Base-by-base conservation (phyloP, 257 asterid species). In the Petunia axillaris region DNA sequence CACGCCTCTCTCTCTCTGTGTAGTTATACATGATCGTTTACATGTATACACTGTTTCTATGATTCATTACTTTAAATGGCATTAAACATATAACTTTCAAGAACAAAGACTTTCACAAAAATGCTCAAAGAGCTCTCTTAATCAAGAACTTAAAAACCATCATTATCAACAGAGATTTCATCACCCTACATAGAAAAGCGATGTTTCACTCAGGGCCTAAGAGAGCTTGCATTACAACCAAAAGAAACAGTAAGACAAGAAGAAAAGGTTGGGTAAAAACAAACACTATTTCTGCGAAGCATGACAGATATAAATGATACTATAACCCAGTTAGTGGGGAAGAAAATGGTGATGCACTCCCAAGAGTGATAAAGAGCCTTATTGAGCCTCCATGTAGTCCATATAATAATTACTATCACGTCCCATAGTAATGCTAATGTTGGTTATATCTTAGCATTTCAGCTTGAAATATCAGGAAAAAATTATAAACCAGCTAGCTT, bases 11-110 rank as follows among this genome's bases (percentile, higher is more conserved):
- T 38, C 11, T 64, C 35, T 64, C 36, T 65, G 52, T 39, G 40
- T 14, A 55, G 25, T 55, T 25, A 55, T 65, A 25, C 25, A 25
- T 25, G 25, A 25, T 25, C 25, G 25, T 25, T 25, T 25, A 25
- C 25, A 25, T 25, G 25, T 25, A 25, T 25, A 25, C 25, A 65
- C 52, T 64, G 35, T 68, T 44, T 68, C 57, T 43, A 16, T 68
- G 57, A 44, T 50, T 68, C 76, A 44, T 43, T n/a, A 68, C 76
- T 66, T 16, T 68, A 2, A n/a, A 68, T 44, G 46, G 57, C 35
- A 68, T 16, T 10, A 55, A 68, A 44, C 54, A 68, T 38, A 68
- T 68, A 43, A 9, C 44, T 70, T 25, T 46, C 76, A 70, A 70
- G 43, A 16, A 46, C 76, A 46, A 48, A 46, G 41, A 9, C 59